These are phyloP conservation scores for Kalaharituber pfeilii DNA, from an alignment of 2,329 filamentous ascomycete species.

Conservation along the genomic window DNA sequence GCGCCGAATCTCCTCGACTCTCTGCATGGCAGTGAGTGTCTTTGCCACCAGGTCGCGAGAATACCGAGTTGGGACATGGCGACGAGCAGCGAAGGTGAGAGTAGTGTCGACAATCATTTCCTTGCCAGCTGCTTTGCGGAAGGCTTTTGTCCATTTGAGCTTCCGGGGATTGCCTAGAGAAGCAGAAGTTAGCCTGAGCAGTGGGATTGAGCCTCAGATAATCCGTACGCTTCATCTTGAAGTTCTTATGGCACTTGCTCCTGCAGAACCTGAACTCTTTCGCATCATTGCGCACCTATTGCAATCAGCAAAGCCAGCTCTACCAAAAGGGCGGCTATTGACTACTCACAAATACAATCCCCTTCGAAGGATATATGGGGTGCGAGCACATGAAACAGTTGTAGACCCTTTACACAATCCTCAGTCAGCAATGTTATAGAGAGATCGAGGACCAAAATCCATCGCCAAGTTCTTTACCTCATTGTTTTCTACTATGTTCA, in stretches of 20 bases:
- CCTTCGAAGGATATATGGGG: conserved; percentile 47
- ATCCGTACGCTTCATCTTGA: conserved; percentile 22
- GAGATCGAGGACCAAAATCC: not conserved
- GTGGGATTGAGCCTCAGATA: not conserved
- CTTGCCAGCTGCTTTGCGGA: conserved; percentile 69
- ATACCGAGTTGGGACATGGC: conserved; percentile 91
- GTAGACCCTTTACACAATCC: conserved; percentile 33
- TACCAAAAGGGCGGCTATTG: not conserved
- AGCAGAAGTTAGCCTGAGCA: not conserved
- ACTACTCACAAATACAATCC: conserved; percentile 42
- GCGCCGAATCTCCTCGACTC: conserved; percentile 67
- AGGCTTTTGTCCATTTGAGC: conserved; percentile 92
- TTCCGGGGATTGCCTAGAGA: conserved; percentile 66
- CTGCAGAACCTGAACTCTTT: conserved; percentile 51
- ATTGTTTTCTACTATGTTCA: too few species aligned
- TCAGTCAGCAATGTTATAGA: too few species aligned
- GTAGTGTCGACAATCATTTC: conserved; percentile 87
- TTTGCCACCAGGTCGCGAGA: conserved; percentile 77
- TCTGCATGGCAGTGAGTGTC: conserved; percentile 82
- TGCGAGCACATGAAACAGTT: conserved; percentile 56
- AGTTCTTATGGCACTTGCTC: conserved; percentile 45
- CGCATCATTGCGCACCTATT: conserved; percentile 41
- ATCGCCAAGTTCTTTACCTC: too few species aligned
- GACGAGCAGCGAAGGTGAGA: conserved; percentile 75
- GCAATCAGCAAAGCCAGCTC: not conserved